A percentile compares a stretch with the other conserved stretches of the same genome.
These are phyloP conservation scores for Rachicladosporium sp. DNA, from an alignment of 2,329 filamentous ascomycete species.

Conservation along the genomic window DNA sequence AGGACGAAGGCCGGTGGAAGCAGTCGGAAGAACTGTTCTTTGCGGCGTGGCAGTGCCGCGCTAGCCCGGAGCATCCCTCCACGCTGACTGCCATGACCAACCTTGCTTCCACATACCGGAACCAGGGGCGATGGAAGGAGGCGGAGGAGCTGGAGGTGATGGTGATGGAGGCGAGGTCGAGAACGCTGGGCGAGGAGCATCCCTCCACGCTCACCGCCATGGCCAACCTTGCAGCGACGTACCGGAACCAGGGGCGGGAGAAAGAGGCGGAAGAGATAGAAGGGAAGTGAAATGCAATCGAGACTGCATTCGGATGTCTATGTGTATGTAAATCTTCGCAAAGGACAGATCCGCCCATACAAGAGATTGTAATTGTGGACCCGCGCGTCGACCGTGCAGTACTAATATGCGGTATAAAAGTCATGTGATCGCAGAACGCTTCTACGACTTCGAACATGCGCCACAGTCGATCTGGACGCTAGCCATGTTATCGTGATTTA, in stretches of 20 bases:
- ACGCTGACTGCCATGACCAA: constrained; percentile 6
- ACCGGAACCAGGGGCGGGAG: constrained; percentile 3
- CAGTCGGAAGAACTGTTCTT: constrained; percentile 3
- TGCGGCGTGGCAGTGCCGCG: constrained; percentile 5
- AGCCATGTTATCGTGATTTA: too few species aligned
- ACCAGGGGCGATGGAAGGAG: constrained; percentile 6
- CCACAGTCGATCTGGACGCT: too few species aligned
- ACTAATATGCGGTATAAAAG: too few species aligned
- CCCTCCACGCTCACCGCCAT: constrained; percentile 6
- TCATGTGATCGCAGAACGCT: too few species aligned
- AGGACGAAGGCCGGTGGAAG: too few species aligned
- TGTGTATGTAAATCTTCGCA: too few species aligned
- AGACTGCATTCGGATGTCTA: too few species aligned
- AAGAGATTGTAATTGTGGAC: too few species aligned
- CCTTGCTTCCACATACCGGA: constrained; percentile 4
- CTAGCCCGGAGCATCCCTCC: constrained; percentile 4
- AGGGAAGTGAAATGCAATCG: too few species aligned
- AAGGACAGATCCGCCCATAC: too few species aligned
- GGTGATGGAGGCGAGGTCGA: constrained; percentile 4
- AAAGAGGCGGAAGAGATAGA: constrained; percentile 5
- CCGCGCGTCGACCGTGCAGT: too few species aligned
- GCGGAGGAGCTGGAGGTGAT: constrained; percentile 6
- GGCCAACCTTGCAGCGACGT: constrained; percentile 6
- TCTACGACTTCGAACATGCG: too few species aligned
- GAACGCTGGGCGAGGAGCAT: constrained; percentile 6